Evolutionary conservation across 2,329 filamentous ascomycete genomes (phyloP), one percentile per base, ranked within the genome.

Genomic region (Sarocladium brachiariae): DNA sequence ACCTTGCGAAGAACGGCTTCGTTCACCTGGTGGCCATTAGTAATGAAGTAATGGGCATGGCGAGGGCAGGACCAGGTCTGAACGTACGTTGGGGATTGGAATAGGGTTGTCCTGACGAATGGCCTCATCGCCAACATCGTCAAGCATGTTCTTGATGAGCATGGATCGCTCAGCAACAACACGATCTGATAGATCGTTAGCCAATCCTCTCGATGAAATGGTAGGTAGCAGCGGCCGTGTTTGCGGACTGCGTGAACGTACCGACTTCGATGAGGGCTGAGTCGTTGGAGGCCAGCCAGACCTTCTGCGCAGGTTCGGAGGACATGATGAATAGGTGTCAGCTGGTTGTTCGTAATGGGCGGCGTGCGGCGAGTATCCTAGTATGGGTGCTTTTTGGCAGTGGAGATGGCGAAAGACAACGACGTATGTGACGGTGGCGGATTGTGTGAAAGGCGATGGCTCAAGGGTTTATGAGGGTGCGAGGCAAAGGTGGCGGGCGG

Each of bases 61-160:
- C 14, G 33, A 49, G 31, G 39, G 58, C 50, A 13, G 35, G 39
- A 25, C 23, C n/a, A 13, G 4, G 41, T 37, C 35, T 53, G 50
- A n/a, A 63, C 77, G 59, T 70, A 84, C 85, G 66, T 95, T 95
- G 57, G 87, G 88, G 56, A 95, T 91, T 8, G 93, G 92, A 50
- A 99, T 92, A 2, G 87, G 78, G 64, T 91, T 84, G 19, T 67
- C 61, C 49, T 74, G 65, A 48, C 64, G 71, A 30, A 78, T 68
- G 19, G 65, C 64, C 59, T 78, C 69, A 21, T 86, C 84, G 58
- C 89, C 90, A 45, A 97, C 74, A 73, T 99, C 93, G 65, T 96
- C 91, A 41, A 99, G 80, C 86, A 99, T 86, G 77, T 97, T 96
- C 83, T 96, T 96, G 76, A 99, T 95, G 50, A 99, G 78, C 63